A percentile compares a stretch with the other conserved stretches of the same genome.
phyloP scores from a whole-genome alignment of 176 grass and related monocot genomes.

The bread wheat (Triticum aestivum) region DNA sequence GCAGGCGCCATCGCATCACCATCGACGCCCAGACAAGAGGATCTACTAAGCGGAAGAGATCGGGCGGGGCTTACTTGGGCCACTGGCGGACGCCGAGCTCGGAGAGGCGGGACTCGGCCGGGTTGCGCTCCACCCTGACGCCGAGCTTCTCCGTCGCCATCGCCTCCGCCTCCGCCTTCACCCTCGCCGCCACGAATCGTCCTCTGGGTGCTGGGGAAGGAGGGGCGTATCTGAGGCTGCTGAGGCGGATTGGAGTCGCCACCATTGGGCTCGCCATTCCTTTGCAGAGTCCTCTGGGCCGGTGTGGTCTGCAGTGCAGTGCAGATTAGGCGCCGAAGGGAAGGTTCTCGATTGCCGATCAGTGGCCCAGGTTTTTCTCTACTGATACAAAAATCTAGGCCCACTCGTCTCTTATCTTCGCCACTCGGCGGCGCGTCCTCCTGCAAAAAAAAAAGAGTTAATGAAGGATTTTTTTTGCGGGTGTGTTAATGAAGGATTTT shows the following conservation, averaged over 20 bases:
- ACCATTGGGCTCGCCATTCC: conserved; percentile 59
- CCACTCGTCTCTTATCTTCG: conserved; percentile 48
- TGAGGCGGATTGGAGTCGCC: conserved; percentile 28
- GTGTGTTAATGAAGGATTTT: too few relatives aligned
- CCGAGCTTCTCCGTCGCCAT: conserved; percentile 92
- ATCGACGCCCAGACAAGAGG: neutral
- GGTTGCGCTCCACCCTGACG: conserved; percentile 77
- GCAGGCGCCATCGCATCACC: neutral
- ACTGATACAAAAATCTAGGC: neutral
- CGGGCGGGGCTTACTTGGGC: conserved; percentile 50
- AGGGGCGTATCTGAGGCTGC: conserved; percentile 9
- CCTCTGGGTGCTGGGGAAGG: neutral
- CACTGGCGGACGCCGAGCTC: conserved; percentile 79
- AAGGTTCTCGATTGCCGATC: neutral
- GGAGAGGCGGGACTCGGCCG: conserved; percentile 71
- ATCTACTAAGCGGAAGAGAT: neutral
- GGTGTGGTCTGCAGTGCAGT: neutral
- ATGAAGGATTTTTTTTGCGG: too few relatives aligned
- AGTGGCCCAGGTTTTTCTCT: conserved; percentile 32
- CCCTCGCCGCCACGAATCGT: conserved; percentile 40
- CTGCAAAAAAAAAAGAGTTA: too few relatives aligned
- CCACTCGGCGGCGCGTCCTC: neutral
- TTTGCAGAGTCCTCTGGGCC: neutral
- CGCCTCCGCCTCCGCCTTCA: conserved; percentile 53
- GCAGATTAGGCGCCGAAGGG: neutral